These are phyloP conservation scores for Boletus rubropictus DNA, from an alignment of 768 basidiomycete species.

Conservation along the genomic window DNA sequence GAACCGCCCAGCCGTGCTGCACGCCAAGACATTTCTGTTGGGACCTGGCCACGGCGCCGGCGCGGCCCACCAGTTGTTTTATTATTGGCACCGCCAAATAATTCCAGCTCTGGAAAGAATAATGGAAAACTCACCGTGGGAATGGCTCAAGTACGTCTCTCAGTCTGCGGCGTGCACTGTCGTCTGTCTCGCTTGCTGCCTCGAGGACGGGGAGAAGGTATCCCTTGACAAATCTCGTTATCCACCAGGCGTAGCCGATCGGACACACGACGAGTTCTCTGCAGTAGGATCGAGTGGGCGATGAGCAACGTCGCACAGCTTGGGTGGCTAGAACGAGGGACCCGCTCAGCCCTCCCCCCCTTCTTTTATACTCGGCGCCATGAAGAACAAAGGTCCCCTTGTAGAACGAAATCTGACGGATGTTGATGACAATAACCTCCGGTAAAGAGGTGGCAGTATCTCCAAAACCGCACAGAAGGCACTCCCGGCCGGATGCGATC, in stretches of 20 bases:
- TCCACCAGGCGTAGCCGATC: conserved; percentile 21
- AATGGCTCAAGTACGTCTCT: conserved; percentile 13
- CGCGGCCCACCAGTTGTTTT: conserved; percentile 23
- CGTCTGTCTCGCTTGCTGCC: conserved; percentile 29
- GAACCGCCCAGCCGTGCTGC: conserved; percentile 20
- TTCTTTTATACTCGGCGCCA: conserved; percentile 19
- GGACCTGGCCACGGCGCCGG: conserved; percentile 19
- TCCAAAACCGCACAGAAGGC: conserved; percentile 8
- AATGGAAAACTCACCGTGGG: conserved; percentile 32
- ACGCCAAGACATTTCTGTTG: conserved; percentile 13
- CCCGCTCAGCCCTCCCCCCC: conserved; percentile 2
- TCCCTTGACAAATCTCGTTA: conserved; percentile 20
- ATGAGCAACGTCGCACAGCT: conserved; percentile 4
- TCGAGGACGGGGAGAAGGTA: conserved; percentile 30
- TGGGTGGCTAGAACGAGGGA: not conserved
- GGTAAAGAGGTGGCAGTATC: conserved; percentile 6
- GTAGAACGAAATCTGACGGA: not conserved
- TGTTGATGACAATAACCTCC: conserved; percentile 18
- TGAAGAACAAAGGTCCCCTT: conserved; percentile 7
- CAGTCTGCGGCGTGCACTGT: conserved; percentile 13
- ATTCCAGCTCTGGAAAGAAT: conserved; percentile 22
- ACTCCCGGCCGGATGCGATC: conserved; percentile 12
- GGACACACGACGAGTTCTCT: conserved; percentile 10
- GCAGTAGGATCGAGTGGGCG: conserved; percentile 10
- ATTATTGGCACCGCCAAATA: conserved; percentile 28